phyloP scores from a whole-genome alignment of 2,329 filamentous ascomycete species.

The Trichoderma atrobrunneum region DNA sequence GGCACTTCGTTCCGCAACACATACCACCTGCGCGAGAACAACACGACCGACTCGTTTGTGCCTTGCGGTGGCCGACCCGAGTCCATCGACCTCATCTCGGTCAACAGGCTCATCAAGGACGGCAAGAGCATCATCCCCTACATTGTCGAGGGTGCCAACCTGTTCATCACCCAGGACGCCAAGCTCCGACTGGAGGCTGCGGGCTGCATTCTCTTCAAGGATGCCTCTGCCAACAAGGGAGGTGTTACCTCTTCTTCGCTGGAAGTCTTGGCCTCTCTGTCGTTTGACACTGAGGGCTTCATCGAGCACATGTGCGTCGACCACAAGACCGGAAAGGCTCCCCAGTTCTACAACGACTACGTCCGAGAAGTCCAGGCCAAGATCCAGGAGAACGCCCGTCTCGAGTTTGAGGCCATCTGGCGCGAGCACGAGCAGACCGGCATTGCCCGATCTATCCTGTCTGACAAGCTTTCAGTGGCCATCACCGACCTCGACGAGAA shows the following conservation, averaged over 20 bases:
- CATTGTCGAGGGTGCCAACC: slow-evolving; percentile 95
- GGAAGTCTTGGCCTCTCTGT: slow-evolving; percentile 89
- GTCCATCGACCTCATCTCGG: slow-evolving; percentile 88
- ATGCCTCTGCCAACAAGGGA: slow-evolving; percentile 97
- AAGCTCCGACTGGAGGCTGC: slow-evolving; percentile 92
- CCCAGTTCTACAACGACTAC: slow-evolving; percentile 89
- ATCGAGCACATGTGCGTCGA: slow-evolving; percentile 92
- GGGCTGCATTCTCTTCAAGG: slow-evolving; percentile 95
- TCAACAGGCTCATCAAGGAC: slow-evolving; percentile 82
- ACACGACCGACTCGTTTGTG: slow-evolving; percentile 83
- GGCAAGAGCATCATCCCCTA: slow-evolving; percentile 87
- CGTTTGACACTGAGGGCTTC: slow-evolving; percentile 88
- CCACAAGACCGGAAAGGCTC: slow-evolving; percentile 61
- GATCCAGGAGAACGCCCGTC: slow-evolving; percentile 84
- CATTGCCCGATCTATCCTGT: slow-evolving; percentile 77
- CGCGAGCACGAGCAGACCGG: slow-evolving; percentile 84
- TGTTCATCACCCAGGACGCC: slow-evolving; percentile 98
- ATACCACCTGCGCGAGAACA: slow-evolving; percentile 80
- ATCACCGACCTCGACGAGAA: slow-evolving; percentile 98
- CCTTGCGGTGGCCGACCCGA: slow-evolving; percentile 95
- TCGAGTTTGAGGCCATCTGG: slow-evolving; percentile 99
- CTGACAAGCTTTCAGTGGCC: slow-evolving; percentile 83
- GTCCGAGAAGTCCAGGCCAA: slow-evolving; percentile 87
- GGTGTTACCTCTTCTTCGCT: slow-evolving; percentile 96
- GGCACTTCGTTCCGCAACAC: slow-evolving; percentile 96